phyloP scores from a whole-genome alignment of 257 asterid genomes.

The Henckelia pumila region DNA sequence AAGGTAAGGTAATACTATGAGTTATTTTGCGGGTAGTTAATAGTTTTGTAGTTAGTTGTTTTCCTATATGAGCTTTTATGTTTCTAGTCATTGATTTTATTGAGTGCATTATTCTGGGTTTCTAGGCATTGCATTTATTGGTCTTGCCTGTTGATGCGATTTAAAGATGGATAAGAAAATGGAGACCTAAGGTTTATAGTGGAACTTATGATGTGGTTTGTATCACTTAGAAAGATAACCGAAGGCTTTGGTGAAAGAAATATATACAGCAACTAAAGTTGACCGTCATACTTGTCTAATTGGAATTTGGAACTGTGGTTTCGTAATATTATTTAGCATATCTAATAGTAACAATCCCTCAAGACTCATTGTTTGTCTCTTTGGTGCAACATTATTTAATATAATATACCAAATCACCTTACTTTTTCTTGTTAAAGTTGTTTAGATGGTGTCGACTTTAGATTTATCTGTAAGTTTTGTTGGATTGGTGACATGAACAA shows the following conservation, averaged over 20 bases:
- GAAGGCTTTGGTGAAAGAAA: neutral
- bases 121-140: neutral
- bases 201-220: neutral
- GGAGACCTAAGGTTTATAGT: too few species aligned
- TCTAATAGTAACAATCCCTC: neutral
- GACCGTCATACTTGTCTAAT: neutral
- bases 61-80: neutral
- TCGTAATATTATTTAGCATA: neutral
- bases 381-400: neutral
- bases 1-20: constrained; percentile 32
- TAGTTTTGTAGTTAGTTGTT: neutral
- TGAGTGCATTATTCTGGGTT: constrained; percentile 8
- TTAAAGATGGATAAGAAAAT: constrained; percentile 1
- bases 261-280: neutral
- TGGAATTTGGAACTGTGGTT: neutral
- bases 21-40: neutral
- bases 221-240: neutral
- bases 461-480: neutral
- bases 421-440: neutral
- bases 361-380: neutral
- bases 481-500: neutral
- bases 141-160: constrained; percentile 1
- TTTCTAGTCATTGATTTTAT: neutral
- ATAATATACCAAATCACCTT: neutral
- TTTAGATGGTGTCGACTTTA: neutral